A percentile compares a stretch with the other conserved stretches of the same genome.
phyloP scores from a whole-genome alignment of 805 yeast genomes.

The Clavispora vitiphila region DNA sequence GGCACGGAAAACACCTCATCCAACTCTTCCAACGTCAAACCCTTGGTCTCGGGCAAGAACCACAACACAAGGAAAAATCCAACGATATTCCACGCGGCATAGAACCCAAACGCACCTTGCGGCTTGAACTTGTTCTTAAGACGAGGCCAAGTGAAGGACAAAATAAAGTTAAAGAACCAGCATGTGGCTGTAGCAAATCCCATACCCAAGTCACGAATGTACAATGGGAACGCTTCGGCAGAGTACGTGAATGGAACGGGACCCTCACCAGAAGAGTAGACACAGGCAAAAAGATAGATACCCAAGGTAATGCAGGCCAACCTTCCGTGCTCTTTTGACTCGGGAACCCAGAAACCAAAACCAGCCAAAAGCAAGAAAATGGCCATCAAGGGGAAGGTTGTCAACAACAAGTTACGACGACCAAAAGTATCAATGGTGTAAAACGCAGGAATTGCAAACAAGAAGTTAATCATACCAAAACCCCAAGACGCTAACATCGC shows the following conservation, averaged over 20 bases:
- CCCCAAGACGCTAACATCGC: conserved; percentile 83
- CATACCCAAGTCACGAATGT: conserved; percentile 77
- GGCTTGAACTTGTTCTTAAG: conserved; percentile 60
- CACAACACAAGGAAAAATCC: conserved; percentile 69
- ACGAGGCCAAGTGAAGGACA: conserved; percentile 78
- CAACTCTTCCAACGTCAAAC: conserved; percentile 68
- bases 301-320: conserved; percentile 68
- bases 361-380: conserved; percentile 57
- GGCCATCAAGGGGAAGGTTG: conserved; percentile 64
- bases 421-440: conserved; percentile 76
- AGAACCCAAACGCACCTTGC: conserved; percentile 85
- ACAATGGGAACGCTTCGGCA: conserved; percentile 78
- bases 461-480: conserved; percentile 74
- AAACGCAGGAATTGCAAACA: conserved; percentile 80
- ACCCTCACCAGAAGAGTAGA: conserved; percentile 82
- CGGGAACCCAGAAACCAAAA: conserved; percentile 66
- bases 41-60: conserved; percentile 69
- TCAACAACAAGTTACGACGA: conserved; percentile 54
- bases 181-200: conserved; percentile 71
- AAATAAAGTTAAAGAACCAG: conserved; percentile 68
- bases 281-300: conserved; percentile 65
- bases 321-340: conserved; percentile 43
- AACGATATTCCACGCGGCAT: conserved; percentile 77
- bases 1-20: conserved; percentile 69
- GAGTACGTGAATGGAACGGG: conserved; percentile 88